Percentiles rank a stretch among this genome's conserved stretches.
Evolutionary conservation across 345 rosid species (phyloP).

Genomic region (Firmiana major): DNA sequence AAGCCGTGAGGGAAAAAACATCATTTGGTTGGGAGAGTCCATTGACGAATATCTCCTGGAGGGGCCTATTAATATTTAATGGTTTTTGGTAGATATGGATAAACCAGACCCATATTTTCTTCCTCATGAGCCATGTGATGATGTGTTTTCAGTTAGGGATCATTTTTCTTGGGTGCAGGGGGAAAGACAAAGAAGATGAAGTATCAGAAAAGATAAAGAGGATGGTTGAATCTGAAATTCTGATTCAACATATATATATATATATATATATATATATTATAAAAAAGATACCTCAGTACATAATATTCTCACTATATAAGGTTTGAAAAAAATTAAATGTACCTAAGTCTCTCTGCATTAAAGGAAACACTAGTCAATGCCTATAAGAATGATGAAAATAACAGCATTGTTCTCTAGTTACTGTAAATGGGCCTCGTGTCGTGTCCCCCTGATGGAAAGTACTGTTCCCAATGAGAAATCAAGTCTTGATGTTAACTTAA

Average conservation of each 20-base stretch:
- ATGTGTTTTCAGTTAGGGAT: background rate
- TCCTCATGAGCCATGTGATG: background rate
- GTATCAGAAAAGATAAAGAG: background rate
- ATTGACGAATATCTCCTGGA: background rate
- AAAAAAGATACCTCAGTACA: no score
- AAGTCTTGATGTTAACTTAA: background rate
- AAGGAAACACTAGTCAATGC: no score
- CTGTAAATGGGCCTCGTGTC: background rate
- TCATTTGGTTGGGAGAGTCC: slow-evolving; percentile 4
- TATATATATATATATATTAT: no score
- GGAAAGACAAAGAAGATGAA: background rate
- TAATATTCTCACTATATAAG: no score
- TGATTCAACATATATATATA: background rate
- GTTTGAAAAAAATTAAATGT: no score
- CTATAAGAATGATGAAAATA: background rate
- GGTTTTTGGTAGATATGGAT: background rate
- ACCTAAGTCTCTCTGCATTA: no score
- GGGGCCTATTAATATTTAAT: slow-evolving; percentile 9
- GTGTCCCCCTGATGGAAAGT: slow-evolving; percentile 8
- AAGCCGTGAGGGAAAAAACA: background rate
- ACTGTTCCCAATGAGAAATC: slow-evolving; percentile 3
- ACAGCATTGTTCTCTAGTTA: background rate
- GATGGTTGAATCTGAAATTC: background rate
- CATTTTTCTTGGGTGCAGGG: background rate
- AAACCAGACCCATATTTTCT: background rate